Conservation (phyloP, 208 protist species). For the Trichomonas tenax region DNA sequence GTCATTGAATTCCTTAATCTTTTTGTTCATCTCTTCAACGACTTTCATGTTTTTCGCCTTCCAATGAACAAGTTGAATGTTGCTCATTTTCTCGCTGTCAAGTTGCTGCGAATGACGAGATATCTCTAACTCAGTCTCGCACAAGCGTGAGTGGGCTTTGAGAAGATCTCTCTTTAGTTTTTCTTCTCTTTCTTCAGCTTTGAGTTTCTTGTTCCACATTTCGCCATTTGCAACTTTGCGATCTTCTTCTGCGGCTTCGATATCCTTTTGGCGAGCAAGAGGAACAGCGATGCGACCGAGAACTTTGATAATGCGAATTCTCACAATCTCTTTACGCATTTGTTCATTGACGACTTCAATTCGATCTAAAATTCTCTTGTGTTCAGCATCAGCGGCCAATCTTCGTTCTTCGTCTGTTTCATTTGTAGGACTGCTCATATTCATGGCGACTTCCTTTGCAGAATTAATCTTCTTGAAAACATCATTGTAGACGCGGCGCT, state of each 20-base stretch:
- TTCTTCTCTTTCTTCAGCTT: neutral
- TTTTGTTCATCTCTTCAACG: neutral
- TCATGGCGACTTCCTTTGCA: neutral
- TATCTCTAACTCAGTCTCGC: neutral
- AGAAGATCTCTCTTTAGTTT: neutral
- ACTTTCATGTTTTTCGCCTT: neutral
- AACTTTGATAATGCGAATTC: neutral
- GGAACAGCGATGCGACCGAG: neutral
- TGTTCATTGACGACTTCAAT: neutral
- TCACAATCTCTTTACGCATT: neutral
- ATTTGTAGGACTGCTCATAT: neutral
- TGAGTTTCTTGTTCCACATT: neutral
- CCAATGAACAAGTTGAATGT: constrained; percentile 16
- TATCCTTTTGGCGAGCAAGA: neutral
- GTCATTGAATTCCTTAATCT: neutral
- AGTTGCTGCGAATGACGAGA: neutral
- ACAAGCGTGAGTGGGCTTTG: neutral
- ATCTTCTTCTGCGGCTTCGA: neutral
- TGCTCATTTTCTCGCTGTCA: neutral
- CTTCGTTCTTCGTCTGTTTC: neutral
- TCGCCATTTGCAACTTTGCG: neutral
- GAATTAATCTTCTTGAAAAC: neutral
- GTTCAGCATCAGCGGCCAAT: neutral
- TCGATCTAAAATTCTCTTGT: neutral
- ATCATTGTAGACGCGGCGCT: neutral